phyloP scores from a whole-genome alignment of 1,139 yeast genomes.

The Scheffersomyces stambukii region DNA sequence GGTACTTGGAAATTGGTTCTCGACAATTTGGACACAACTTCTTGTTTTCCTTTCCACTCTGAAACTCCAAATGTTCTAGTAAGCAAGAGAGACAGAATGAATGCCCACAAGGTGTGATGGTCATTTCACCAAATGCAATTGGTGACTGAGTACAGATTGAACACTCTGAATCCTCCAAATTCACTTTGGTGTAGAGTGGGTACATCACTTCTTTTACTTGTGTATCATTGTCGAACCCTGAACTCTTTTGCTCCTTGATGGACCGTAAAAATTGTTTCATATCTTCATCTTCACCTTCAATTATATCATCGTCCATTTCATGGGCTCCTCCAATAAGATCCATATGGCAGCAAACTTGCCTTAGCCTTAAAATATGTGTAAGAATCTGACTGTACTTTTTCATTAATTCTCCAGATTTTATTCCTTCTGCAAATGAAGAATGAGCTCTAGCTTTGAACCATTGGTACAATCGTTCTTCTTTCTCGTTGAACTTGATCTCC shows the following conservation, averaged over 20 bases:
- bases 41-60: conserved; percentile 20
- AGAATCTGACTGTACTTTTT: conserved; percentile 75
- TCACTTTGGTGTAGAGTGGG: conserved; percentile 18
- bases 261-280: conserved; percentile 13
- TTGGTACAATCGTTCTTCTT: conserved; percentile 64
- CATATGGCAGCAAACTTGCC: conserved; percentile 89
- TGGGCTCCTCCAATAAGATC: conserved; percentile 49
- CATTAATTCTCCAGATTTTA: conserved; percentile 65
- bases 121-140: conserved; percentile 51
- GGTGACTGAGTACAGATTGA: conserved; percentile 75
- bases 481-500: conserved; percentile 58
- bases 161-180: conserved; percentile 63
- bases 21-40: conserved; percentile 64
- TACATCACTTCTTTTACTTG: conserved; percentile 28
- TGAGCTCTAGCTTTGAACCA: conserved; percentile 71
- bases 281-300: conserved; percentile 15
- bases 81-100: conserved; percentile 72
- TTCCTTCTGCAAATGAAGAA: conserved; percentile 57
- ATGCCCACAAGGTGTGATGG: conserved; percentile 80
- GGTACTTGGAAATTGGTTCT: conserved; percentile 35
- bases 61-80: conserved; percentile 62
- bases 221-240: conserved; percentile 32
- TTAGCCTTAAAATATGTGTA: conserved; percentile 74
- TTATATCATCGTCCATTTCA: conserved; percentile 35
- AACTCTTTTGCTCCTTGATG: conserved; percentile 14